Base-by-base conservation (phyloP, 2,329 filamentous ascomycete genomes). In the Arthrobotrys sphaeroides region DNA sequence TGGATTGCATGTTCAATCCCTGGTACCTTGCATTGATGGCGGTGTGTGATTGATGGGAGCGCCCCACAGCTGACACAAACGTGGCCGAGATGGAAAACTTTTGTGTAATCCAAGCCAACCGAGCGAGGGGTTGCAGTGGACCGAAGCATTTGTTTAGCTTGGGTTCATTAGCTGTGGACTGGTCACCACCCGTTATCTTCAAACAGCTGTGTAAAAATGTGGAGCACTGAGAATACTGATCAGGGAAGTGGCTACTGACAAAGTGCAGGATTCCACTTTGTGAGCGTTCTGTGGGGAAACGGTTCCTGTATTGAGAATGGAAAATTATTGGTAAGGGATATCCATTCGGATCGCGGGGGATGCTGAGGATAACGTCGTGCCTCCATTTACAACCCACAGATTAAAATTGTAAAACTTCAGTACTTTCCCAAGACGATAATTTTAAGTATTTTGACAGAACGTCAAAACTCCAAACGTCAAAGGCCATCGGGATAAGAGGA, bases 31-130 rank as follows among this genome's bases (percentile, higher is more conserved):
- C 24, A 55, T 38, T 55, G 10, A n/a, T 38, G 22, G 24, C 5
- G 16, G 51, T 55, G 22, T 22, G 28, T 55, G 31, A 24, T 38
- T 38, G 16, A 55, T 55, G 22, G 16, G 28, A 38, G 31, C 18
- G 31, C 16, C 51, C 51, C 51, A 31, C 51, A 55, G 51, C 51
- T 55, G 51, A 55, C 51, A 55, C 51, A 55, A 55, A 55, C 51
- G 51, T 55, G 51, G 51, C 51, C 16, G 31, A 55, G 51, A 13
- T 33, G 49, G 7, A 55, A 55, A 38, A 38, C 31, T 38, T 33
- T 38, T 38, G 31, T 55, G 49, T 55, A 31, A 51, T 51, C 13
- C 45, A 51, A 51, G 45, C 49, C 49, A 55, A 22, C 28, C 49
- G 28, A 55, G 51, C 51, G 51, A 38, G 31, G 31, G 16, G 5